Base-by-base conservation (phyloP, 768 basidiomycete species). In the Podaxis mareebaensis region DNA sequence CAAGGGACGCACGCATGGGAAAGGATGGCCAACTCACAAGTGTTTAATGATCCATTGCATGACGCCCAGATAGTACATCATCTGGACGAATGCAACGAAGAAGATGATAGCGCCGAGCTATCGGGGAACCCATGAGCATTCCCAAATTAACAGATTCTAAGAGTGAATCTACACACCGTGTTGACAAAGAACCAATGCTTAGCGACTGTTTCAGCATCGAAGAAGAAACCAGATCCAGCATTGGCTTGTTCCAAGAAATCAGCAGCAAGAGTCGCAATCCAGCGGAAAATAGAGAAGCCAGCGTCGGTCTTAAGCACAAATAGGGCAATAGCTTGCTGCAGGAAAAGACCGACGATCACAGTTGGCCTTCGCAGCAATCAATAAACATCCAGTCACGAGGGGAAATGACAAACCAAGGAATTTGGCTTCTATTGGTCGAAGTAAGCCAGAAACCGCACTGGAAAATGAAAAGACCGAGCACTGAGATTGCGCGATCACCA, bases 1-100 rank as follows among this genome's bases (percentile, higher is more conserved):
- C 36, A 51, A 33, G 39, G 56, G 49, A 64, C n/a, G 26, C 36
- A n/a, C 22, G 53, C n/a, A 48, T 15, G 4, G 49, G 58, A 20
- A 48, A 8, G 7, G 51, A 64, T 57, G n/a, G 13, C 52, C 58
- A 40, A 73, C 87, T 67, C 64, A 90, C 89, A 96, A 95, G 73
- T 92, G 80, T 69, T 84, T 85, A 75, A 96, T 86, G 69, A 96
- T 75, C 93, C 95, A 96, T 79, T 95, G 93, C 93, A 96, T 95
- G 36, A 92, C 90, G 55, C 94, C 92, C 59, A 93, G 74, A 65
- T 95, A 91, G 78, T 94, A 95, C 76, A 93, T 74, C 91, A 95
- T 93, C 75, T 95, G 93, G 60, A 95, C 85, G 67, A 93, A 90
- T 28, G 95, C 93, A 68, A 97, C 85, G 82, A 97, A 97, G 83